Evolutionary conservation across 208 protist species (phyloP), one percentile per base, ranked within the genome.

Genomic region (Kentomonas sorsogonicus): DNA sequence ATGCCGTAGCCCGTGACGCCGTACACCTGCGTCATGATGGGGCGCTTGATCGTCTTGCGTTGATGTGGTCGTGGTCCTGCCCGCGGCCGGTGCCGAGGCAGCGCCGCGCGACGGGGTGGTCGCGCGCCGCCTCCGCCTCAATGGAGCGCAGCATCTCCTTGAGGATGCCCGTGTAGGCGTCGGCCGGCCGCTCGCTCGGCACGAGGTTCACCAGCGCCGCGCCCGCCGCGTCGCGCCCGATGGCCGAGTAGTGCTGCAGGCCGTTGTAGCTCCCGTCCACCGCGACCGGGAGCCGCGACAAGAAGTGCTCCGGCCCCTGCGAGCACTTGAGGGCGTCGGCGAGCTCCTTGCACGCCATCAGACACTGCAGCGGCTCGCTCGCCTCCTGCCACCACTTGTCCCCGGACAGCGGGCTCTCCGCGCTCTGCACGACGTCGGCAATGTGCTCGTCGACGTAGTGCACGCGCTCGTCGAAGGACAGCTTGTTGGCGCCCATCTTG

Each of bases 41-140:
- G 98, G 50, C 98, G 96, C 84, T 99, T 99, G 57, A 99, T 98
- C 1, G 98, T 94, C 69, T 99, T 98, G 26, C 97, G 87, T 86
- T 91, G 55, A 99, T 89, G 56, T 96, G 93, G 55, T 94, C 77
- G 27, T 78, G 54, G 56, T 99, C 86, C 41, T 88, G 63, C 7
- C 85, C 83, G 58, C 79, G 74, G 23, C 89, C 89, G 11, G 84
- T 89, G 25, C 86, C 86, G 51, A 93, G 44, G 66, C 86, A 91
- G 27, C 89, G 79, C 58, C 90, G 77, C 11, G 94, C 94, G 9
- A 96, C 74, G 18, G 77, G 66, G 60, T 91, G 55, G 22, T 96
- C 95, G 1, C 72, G 65, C 16, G 54, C 69, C n/a, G 86, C 87
- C 47, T 98, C 94, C 0, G 65, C 71, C 18, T 76, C 74, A 10